Evolutionary conservation across 805 yeast genomes (phyloP), one percentile per base, ranked within the genome.

Genomic region (Debaryomyces hansenii): DNA sequence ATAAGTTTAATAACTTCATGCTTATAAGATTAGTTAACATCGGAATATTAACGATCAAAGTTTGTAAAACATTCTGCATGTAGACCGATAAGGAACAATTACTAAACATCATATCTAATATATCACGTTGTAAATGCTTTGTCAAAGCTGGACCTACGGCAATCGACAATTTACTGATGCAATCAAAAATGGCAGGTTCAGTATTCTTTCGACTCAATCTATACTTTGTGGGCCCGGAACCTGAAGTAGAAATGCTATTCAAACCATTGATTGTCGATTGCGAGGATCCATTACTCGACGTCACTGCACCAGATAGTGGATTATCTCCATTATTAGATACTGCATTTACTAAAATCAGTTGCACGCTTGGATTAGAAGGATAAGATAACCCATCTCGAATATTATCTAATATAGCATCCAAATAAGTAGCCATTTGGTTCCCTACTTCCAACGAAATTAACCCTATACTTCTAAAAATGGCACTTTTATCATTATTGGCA

Each of bases 121-220:
- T 77, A 57, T 89, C 96, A 50, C 85, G 79, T 52, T 90, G 91
- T 45, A 94, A 69, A 61, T 89, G 90, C 59, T 92, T 94, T 0
- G 97, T 88, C 46, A 92, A 72, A 0, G 96, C 96, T 10, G 96
- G 95, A 0, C 97, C 97, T 12, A 92, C 89, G 0, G 98, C 92
- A 20, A 78, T 77, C 0, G 97, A 91, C 32, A 94, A 69, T 66
- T 89, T 87, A 0, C 95, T 89, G 37, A 92, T 77, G 62, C 98
- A 94, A 55, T 87, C 88, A 58, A 91, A 92, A 16, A 92, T 80
- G 1, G 96, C 90, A 0, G 88, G 85, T 53, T 89, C 96, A 37
- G 86, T 82, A 41, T 86, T 90, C 58, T 82, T 85, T 48, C 91
- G 76, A 24, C 69, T 61, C 2, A 75, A 64, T 51, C 82, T 80